A percentile compares a stretch with the other conserved stretches of the same genome.
Evolutionary conservation across 345 rosid genomes (phyloP).

Genomic region (Brassica juncea): DNA sequence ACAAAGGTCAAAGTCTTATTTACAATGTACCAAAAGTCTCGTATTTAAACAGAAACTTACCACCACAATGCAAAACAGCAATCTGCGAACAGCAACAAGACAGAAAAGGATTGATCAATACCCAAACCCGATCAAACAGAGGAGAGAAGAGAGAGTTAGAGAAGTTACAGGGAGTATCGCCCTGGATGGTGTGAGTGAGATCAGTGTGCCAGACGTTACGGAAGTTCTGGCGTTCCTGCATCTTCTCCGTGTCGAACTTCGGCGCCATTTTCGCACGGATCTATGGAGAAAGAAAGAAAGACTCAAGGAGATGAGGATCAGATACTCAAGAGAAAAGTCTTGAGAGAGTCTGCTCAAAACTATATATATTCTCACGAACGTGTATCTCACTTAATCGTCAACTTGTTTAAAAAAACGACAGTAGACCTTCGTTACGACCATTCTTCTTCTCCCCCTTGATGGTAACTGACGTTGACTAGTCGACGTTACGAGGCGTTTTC

Average conservation of each 20-base stretch:
- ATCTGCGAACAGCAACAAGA: constrained; percentile 52
- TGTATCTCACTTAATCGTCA: constrained; percentile 29
- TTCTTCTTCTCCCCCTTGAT: background rate
- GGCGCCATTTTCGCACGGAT: constrained; percentile 53
- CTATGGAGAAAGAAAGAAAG: constrained; percentile 2
- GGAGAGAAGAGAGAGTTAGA: background rate
- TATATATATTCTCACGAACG: constrained; percentile 12
- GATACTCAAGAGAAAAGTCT: constrained; percentile 11
- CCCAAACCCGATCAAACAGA: constrained; percentile 4
- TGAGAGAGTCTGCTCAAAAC: constrained; percentile 23
- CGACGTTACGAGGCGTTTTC: background rate
- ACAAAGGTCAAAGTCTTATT: background rate
- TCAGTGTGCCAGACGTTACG: constrained; percentile 95
- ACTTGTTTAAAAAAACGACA: background rate
- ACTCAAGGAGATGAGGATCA: constrained; percentile 8
- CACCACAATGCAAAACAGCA: constrained; percentile 87
- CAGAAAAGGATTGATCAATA: background rate
- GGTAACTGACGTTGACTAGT: constrained; percentile 36
- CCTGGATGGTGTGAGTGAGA: constrained; percentile 59
- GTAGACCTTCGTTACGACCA: background rate
- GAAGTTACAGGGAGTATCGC: constrained; percentile 64
- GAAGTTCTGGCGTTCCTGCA: constrained; percentile 84
- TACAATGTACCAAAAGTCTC: background rate
- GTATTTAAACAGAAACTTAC: constrained; percentile 54
- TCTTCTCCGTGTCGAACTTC: constrained; percentile 64